Conservation (phyloP, 495 filamentous ascomycete species). For the Talaromyces adpressus region DNA sequence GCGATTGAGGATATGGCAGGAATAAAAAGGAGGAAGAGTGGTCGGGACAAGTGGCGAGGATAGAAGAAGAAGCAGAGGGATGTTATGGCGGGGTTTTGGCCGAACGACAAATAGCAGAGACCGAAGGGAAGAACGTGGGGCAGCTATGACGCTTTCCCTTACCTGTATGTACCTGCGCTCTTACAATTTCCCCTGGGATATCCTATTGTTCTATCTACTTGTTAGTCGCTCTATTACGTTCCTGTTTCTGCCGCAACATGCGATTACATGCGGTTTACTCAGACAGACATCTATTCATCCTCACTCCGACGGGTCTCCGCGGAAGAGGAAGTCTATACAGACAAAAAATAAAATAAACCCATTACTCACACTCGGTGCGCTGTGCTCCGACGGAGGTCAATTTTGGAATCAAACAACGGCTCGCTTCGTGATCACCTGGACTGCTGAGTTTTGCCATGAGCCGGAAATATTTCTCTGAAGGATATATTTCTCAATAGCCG, state of each 20-base stretch:
- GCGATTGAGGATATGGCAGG: slow-evolving; percentile 6
- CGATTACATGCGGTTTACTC: no score
- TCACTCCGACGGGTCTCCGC: not conserved
- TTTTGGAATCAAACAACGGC: not conserved
- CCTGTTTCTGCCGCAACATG: no score
- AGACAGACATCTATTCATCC: not conserved
- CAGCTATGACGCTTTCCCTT: slow-evolving; percentile 22
- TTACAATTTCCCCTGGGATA: no score
- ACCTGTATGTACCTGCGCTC: not conserved
- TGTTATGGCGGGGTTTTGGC: slow-evolving; percentile 17
- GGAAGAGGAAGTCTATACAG: not conserved
- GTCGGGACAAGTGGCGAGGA: slow-evolving; percentile 22
- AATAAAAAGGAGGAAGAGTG: slow-evolving; percentile 8
- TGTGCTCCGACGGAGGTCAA: not conserved
- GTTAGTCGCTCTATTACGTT: no score
- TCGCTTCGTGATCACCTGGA: not conserved
- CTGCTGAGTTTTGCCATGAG: not conserved
- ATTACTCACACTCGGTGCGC: not conserved
- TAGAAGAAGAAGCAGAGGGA: slow-evolving; percentile 15
- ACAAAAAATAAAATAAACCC: not conserved
- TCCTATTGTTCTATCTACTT: no score
- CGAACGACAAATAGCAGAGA: not conserved
- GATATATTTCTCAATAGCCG: not conserved
- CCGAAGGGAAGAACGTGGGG: slow-evolving; percentile 26
- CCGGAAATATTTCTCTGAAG: not conserved